Base-by-base conservation (phyloP, 2,329 filamentous ascomycete species). In the Pestalotiopsis sp. region DNA sequence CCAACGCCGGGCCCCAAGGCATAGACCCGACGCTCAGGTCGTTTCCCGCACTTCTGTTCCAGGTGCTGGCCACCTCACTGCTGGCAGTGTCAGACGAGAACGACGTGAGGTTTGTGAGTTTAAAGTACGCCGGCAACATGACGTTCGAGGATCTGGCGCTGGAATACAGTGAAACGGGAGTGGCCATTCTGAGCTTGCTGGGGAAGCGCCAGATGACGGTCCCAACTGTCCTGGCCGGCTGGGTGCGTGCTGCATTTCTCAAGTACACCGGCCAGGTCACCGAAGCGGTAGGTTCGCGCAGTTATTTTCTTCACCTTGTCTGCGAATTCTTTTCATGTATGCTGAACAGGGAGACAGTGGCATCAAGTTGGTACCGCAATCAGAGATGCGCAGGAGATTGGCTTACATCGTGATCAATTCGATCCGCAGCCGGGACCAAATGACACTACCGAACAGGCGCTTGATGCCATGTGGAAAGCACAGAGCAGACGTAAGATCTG, bases 301-400 rank as follows among this genome's bases (percentile, higher is more conserved):
- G 70, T 17, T 13, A 9, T 13, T 4, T 7, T 38, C 60, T 23
- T 65, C 7, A 3, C 17, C 56, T 13, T 13, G 41, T 56, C 17
- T 7, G 20, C 38, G 14, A 23, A 17, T 23, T 52, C 23, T 49
- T 17, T 13, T n/a, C 31, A 25, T 9, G 7, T 36, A 36, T 57
- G 13, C 41, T 70, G 75, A 67, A 75, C 70, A 45, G 31, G 7
- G 17, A 52, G 4, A 27, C 65, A 87, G 84, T 89, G 86, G 86
- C 86, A 89, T 73, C 82, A 83, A 1, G 81, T 91, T 38, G 86
- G 86, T 1, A 82, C 83, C 25, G 85, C 86, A 0, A 89, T 91
- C 67, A 81, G 87, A 56, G 88, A 91, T 74, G 89, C 87, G 0
- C 89, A 91, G 74, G 89, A 90, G 72, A 84, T 91, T 56, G 89